phyloP scores from a whole-genome alignment of 1,284 basidiomycete genomes.

The Mycena sp. region DNA sequence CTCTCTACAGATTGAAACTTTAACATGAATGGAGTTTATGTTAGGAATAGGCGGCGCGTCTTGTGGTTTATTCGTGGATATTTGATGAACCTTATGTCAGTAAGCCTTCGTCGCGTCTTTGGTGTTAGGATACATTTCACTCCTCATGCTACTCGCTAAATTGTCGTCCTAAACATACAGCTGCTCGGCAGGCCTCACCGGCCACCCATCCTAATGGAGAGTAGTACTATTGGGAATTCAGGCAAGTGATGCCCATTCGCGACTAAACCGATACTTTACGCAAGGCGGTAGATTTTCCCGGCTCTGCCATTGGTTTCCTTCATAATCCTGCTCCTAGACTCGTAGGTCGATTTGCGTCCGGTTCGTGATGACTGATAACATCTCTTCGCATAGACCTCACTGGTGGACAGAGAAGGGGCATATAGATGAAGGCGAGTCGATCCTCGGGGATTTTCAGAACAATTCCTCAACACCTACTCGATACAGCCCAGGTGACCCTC shows the following conservation, averaged over 20 bases:
- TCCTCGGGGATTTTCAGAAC: not conserved
- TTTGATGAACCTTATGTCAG: conserved; percentile 4
- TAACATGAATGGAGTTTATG: too few relatives aligned
- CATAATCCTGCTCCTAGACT: conserved; percentile 55
- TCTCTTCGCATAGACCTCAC: conserved; percentile 50
- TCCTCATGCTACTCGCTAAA: too few relatives aligned
- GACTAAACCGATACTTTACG: not conserved
- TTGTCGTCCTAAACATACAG: conserved; percentile 44
- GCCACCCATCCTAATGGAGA: conserved; percentile 58
- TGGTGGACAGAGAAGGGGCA: conserved; percentile 69
- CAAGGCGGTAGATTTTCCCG: conserved; percentile 44
- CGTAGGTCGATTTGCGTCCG: conserved; percentile 33
- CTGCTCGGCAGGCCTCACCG: conserved; percentile 46
- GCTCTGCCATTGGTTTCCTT: conserved; percentile 67
- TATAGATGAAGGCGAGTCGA: conserved; percentile 39
- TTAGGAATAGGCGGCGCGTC: conserved; percentile 50
- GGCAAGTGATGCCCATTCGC: conserved; percentile 35
- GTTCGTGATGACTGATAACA: not conserved
- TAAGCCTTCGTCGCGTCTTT: conserved; percentile 55
- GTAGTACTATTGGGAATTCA: conserved; percentile 60
- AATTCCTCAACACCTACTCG: not conserved
- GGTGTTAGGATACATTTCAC: conserved; percentile 47
- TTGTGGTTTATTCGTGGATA: not conserved
- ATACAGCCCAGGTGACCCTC: conserved; percentile 46
- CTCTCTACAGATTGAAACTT: too few relatives aligned